These are phyloP conservation scores for Rutidosis leptorrhynchoides DNA, from an alignment of 129 eudicot genomes.

Conservation along the genomic window DNA sequence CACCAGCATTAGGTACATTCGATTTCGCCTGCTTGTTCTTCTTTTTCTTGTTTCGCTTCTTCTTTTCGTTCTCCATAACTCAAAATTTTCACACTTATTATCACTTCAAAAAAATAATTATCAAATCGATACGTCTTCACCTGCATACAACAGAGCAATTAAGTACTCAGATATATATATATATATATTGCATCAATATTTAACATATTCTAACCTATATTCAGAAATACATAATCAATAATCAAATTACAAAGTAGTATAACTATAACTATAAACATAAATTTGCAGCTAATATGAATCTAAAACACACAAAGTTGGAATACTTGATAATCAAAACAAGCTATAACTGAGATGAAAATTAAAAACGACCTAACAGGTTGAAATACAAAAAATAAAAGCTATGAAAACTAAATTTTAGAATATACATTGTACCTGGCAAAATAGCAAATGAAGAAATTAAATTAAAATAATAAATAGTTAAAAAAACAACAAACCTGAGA, in stretches of 20 bases:
- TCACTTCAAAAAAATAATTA: constrained; percentile 18
- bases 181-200: constrained; percentile 15
- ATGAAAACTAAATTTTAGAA: constrained; percentile 3
- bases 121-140: constrained; percentile 10
- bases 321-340: no score
- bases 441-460: constrained; percentile 1
- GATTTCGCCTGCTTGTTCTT: constrained; percentile 59
- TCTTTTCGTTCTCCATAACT: constrained; percentile 68
- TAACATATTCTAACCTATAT: constrained; percentile 1
- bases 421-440: constrained; percentile 20
- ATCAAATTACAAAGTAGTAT: not conserved
- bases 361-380: not conserved
- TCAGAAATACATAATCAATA: not conserved
- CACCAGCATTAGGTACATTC: constrained; percentile 26
- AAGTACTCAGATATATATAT: constrained; percentile 5
- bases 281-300: not conserved
- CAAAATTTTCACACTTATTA: not conserved
- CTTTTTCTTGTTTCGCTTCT: constrained; percentile 70
- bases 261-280: not conserved
- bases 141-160: constrained; percentile 25
- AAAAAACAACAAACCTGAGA: constrained; percentile 15
- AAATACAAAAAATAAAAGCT: no score
- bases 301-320: not conserved
- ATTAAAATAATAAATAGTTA: not conserved
- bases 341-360: not conserved